A percentile compares a stretch with the other conserved stretches of the same genome.
phyloP scores from a whole-genome alignment of 2,329 filamentous ascomycete genomes.

The Microsporum ferrugineum region DNA sequence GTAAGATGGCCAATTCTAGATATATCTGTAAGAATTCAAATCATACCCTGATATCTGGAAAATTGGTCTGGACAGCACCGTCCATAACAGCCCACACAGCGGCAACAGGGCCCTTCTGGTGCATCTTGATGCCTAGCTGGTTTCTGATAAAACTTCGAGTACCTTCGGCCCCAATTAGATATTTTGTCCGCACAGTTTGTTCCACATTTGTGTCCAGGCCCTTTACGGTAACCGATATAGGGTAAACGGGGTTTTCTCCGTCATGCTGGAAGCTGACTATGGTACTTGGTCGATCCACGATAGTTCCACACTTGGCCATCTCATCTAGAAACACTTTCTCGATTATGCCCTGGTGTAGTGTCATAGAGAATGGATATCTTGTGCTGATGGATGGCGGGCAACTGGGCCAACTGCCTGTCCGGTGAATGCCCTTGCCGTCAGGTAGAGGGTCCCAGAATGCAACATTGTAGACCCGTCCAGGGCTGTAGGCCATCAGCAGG shows the following conservation, averaged over 20 bases:
- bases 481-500: conserved; percentile 40
- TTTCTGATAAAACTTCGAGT: conserved; percentile 55
- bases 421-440: conserved; percentile 43
- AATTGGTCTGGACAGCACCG: conserved; percentile 59
- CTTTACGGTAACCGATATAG: conserved; percentile 50
- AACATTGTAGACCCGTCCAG: conserved; percentile 69
- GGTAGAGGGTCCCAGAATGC: conserved; percentile 52
- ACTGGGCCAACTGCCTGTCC: conserved; percentile 65
- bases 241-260: conserved; percentile 55
- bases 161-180: conserved; percentile 61
- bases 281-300: conserved; percentile 50
- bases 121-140: conserved; percentile 39
- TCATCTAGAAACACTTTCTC: conserved; percentile 60
- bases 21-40: conserved; percentile 54
- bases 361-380: conserved; percentile 55
- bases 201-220: conserved; percentile 28
- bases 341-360: conserved; percentile 60
- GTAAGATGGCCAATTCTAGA: conserved; percentile 25
- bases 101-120: conserved; percentile 58
- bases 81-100: conserved; percentile 74
- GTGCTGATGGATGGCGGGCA: conserved; percentile 71
- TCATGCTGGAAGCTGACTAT: conserved; percentile 52
- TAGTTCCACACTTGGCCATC: conserved; percentile 46
- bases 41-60: conserved; percentile 72
- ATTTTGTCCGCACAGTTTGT: conserved; percentile 50